These are phyloP conservation scores for Phialocephala subalpina DNA, from an alignment of 2,329 filamentous ascomycete species.

Conservation along the genomic window DNA sequence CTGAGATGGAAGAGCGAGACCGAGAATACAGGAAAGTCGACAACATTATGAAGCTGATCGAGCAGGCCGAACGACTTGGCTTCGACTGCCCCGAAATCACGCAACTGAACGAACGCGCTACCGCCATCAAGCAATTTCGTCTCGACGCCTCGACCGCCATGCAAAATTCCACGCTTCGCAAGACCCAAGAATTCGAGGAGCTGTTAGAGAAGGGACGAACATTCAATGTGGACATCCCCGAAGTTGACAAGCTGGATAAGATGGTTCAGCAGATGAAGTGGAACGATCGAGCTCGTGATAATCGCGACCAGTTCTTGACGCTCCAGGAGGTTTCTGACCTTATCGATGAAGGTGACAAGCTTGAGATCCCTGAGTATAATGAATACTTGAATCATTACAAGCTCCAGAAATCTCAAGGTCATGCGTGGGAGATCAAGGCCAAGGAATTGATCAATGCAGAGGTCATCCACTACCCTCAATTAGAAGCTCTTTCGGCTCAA, in stretches of 20 bases:
- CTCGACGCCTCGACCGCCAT: conserved; percentile 76
- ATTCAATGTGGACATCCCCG: conserved; percentile 91
- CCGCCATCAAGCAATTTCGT: conserved; percentile 86
- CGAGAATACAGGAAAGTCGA: conserved; percentile 87
- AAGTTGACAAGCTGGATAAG: conserved; percentile 82
- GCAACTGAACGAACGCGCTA: conserved; percentile 83
- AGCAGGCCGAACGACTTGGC: conserved; percentile 83
- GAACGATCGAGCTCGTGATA: conserved; percentile 78
- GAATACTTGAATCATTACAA: conserved; percentile 79
- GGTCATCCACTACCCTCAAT: conserved; percentile 89
- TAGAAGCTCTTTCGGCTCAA: conserved; percentile 89
- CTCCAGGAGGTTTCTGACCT: conserved; percentile 82
- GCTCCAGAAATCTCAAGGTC: conserved; percentile 78
- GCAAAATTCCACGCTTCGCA: conserved; percentile 67
- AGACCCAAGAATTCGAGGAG: conserved; percentile 82
- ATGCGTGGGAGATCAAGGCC: conserved; percentile 92
- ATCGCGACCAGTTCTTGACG: conserved; percentile 70
- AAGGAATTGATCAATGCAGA: conserved; percentile 93
- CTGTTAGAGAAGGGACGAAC: conserved; percentile 87
- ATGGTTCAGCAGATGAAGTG: conserved; percentile 87
- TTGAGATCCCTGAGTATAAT: conserved; percentile 82
- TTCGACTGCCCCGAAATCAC: conserved; percentile 94
- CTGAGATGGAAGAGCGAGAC: conserved; percentile 84
- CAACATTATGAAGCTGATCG: conserved; percentile 85
- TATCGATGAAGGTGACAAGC: conserved; percentile 77